Percentiles rank a stretch among this genome's conserved stretches.
Conservation (phyloP, 2,329 filamentous ascomycete species). For the Thelonectria rubi region DNA sequence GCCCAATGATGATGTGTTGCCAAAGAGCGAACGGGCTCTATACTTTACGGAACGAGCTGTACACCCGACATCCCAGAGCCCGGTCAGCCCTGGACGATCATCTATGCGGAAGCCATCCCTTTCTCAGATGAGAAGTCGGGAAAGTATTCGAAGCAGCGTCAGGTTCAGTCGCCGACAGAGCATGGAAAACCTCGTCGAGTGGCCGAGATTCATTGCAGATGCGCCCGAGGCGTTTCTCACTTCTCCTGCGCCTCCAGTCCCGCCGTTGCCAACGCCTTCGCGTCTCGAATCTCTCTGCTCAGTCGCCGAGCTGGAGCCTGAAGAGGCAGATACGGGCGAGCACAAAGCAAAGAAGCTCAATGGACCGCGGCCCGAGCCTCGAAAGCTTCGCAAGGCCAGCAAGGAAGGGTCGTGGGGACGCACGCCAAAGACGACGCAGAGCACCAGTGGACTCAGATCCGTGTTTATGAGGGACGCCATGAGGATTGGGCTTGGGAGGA, state of each 20-base stretch:
- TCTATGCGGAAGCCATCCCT: slow-evolving; percentile 17
- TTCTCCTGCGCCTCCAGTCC: slow-evolving; percentile 40
- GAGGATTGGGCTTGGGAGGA: slow-evolving; percentile 19
- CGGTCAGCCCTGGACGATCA: slow-evolving; percentile 11
- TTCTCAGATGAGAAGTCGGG: slow-evolving; percentile 22
- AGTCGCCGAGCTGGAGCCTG: slow-evolving; percentile 13
- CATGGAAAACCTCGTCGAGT: slow-evolving; percentile 37
- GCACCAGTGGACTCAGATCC: slow-evolving; percentile 25
- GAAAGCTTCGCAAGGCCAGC: slow-evolving; percentile 35
- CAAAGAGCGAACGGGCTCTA: slow-evolving; percentile 31
- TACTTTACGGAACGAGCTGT: slow-evolving; percentile 39
- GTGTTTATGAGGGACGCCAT: slow-evolving; percentile 32
- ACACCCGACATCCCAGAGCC: slow-evolving; percentile 1
- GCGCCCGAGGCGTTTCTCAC: slow-evolving; percentile 37
- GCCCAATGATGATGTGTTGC: slow-evolving; percentile 27
- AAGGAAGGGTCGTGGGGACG: slow-evolving; percentile 32
- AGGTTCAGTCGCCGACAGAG: slow-evolving; percentile 26
- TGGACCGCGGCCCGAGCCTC: slow-evolving; percentile 39
- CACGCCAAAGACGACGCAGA: slow-evolving; percentile 27
- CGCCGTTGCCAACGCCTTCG: slow-evolving; percentile 37
- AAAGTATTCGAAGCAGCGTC: slow-evolving; percentile 15
- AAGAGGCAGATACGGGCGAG: slow-evolving; percentile 13
- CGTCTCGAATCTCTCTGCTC: slow-evolving; percentile 24
- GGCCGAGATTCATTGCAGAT: slow-evolving; percentile 38
- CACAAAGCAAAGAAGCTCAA: slow-evolving; percentile 41